Evolutionary conservation across 768 basidiomycete species (phyloP), one percentile per base, ranked within the genome.

Genomic region (Phallus indusiatus): DNA sequence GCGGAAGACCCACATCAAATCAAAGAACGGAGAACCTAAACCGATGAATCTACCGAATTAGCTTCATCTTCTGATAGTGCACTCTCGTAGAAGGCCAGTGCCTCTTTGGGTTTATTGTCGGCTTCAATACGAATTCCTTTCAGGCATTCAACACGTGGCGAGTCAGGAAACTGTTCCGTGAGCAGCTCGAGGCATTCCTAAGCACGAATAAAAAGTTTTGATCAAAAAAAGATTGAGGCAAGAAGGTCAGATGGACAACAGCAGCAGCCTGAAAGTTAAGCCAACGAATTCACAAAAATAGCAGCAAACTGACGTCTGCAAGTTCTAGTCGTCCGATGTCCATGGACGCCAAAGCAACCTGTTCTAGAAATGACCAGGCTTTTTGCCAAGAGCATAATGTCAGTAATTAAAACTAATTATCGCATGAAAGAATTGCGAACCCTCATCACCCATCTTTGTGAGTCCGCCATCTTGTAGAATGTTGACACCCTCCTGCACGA

Each of bases 341-440:
- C 54, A 92, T 73, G 3, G 92, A 79, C 2, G 93, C 89, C 53
- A 90, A 70, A 1, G 83, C 78, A 1, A 93, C 75, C 65, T 93
- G 90, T 66, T 95, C 94, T 8, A 90, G 70, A 62, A 89, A 84
- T 11, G 79, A 78, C 90, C 89, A 93, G 33, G 78, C 92, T 92
- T 65, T 11, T n/a, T 50, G 47, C 53, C 11, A 24, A 18, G 24
- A 16, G 21, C 52, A n/a, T 12, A 24, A 21, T 49, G 47, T 42
- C 16, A 17, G 17, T 10, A 50, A 42, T 16, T 14, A 20, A 8
- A 28, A 14, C 17, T 28, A 34, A 53, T 54, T 47, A 37, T n/a
- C 28, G 28, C 28, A 28, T 7, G 28, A 28, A 10, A 24, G 24
- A 46, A 51, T 36, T 21, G 61, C 72, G 54, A 60, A 84, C 85